A percentile compares a stretch with the other conserved stretches of the same genome.
Evolutionary conservation across 2,329 filamentous ascomycete genomes (phyloP).

Genomic region (Hypoxylon sp.): DNA sequence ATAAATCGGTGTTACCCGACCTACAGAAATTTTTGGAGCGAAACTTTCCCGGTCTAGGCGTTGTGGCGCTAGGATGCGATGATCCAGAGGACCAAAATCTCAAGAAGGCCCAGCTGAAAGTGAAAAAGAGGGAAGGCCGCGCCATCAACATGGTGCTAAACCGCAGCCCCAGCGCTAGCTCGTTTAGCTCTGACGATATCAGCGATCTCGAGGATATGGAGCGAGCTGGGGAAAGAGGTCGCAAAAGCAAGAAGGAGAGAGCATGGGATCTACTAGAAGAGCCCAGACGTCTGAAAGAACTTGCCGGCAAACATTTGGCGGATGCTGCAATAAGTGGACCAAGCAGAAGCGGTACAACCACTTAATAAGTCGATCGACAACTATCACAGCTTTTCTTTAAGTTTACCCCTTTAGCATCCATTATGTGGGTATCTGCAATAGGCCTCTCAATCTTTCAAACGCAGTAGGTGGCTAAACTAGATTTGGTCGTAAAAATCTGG

Average conservation of each 20-base stretch:
- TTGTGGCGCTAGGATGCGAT: slow-evolving; percentile 83
- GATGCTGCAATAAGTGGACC: slow-evolving; percentile 25
- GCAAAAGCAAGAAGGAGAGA: slow-evolving; percentile 67
- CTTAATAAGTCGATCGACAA: slow-evolving; percentile 18
- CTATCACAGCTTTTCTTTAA: slow-evolving; percentile 1
- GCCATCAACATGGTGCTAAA: slow-evolving; percentile 70
- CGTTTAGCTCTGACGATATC: slow-evolving; percentile 68
- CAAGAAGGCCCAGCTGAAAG: slow-evolving; percentile 81
- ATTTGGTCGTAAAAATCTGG: slow-evolving; percentile 12
- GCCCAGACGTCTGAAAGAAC: slow-evolving; percentile 61
- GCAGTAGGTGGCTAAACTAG: slow-evolving; percentile 6
- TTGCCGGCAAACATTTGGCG: slow-evolving; percentile 20
- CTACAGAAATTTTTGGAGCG: slow-evolving; percentile 78
- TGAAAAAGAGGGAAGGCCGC: slow-evolving; percentile 76
- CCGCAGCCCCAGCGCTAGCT: slow-evolving; percentile 64
- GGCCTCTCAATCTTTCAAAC: slow-evolving; percentile 7
- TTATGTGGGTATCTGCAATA: slow-evolving; percentile 3
- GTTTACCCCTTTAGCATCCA: slow-evolving; percentile 2
- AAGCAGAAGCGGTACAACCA: slow-evolving; percentile 31
- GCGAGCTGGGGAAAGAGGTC: slow-evolving; percentile 54
- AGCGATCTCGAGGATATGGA: slow-evolving; percentile 66
- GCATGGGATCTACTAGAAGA: slow-evolving; percentile 67
- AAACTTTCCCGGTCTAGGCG: slow-evolving; percentile 83
- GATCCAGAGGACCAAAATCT: slow-evolving; percentile 79
- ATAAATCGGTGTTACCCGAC: slow-evolving; percentile 79